These are phyloP conservation scores for Stachybotrys echinatus DNA, from an alignment of 2,329 filamentous ascomycete species.

Conservation along the genomic window DNA sequence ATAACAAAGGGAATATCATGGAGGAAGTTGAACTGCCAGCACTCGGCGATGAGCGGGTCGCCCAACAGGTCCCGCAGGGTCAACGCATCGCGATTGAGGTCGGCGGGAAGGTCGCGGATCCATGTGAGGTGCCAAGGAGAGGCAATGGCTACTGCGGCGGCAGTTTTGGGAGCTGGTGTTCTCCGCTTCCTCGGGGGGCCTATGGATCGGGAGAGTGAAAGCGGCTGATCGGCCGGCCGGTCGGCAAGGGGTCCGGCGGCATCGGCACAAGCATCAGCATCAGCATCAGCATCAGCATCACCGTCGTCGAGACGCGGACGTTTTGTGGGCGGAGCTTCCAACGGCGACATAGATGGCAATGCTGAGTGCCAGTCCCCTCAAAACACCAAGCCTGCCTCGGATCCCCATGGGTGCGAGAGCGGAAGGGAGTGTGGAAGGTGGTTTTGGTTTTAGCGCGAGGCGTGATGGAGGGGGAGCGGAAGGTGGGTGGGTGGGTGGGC, in stretches of 20 bases:
- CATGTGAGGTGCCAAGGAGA: constrained; percentile 71
- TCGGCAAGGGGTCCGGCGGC: no score
- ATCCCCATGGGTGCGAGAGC: not conserved
- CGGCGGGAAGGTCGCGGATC: constrained; percentile 56
- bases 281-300: not conserved
- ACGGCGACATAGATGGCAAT: not conserved
- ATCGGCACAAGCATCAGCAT: not conserved
- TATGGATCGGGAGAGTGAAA: constrained; percentile 31
- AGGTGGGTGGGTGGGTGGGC: not conserved
- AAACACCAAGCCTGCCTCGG: not conserved
- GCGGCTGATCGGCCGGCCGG: constrained; percentile 4
- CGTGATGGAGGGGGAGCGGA: no score
- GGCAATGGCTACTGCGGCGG: constrained; percentile 20
- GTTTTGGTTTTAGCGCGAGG: no score
- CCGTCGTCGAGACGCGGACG: constrained; percentile 17
- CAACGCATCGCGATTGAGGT: constrained; percentile 60
- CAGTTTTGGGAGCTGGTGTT: not conserved
- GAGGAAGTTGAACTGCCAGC: constrained; percentile 66
- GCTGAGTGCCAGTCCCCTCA: not conserved
- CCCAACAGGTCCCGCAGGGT: constrained; percentile 63
- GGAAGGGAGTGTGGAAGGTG: not conserved
- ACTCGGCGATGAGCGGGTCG: constrained; percentile 67
- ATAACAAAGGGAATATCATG: constrained; percentile 56
- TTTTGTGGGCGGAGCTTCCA: constrained; percentile 16
- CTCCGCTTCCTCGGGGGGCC: constrained; percentile 39